phyloP scores from a whole-genome alignment of 345 rosid species.

The Rhodamnia rubescens region DNA sequence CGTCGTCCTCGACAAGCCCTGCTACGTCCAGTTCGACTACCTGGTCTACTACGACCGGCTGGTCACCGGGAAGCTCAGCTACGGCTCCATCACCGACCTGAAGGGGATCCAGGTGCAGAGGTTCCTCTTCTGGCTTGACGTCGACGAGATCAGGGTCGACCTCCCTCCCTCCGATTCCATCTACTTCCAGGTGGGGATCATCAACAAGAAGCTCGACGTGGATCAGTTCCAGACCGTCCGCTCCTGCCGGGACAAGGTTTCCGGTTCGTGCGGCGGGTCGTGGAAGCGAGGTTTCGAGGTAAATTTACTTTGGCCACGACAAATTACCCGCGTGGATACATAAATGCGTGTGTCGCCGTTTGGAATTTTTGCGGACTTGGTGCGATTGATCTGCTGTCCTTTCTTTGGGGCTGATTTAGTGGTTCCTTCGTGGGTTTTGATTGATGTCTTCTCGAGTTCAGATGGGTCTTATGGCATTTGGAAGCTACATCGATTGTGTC shows the following conservation, averaged over 20 bases:
- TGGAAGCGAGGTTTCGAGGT: conserved; percentile 30
- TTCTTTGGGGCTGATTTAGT: not conserved
- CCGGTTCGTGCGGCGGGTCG: conserved; percentile 16
- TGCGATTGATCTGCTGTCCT: not conserved
- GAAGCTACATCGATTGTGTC: not conserved
- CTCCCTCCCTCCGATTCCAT: conserved; percentile 76
- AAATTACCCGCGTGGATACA: not conserved
- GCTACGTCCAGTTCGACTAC: conserved; percentile 71
- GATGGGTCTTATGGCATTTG: not conserved
- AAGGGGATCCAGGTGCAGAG: conserved; percentile 77
- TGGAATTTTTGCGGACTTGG: not conserved
- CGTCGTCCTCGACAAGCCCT: conserved; percentile 38
- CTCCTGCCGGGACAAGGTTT: conserved; percentile 46
- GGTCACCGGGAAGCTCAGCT: conserved; percentile 55
- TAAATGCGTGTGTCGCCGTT: accelerated
- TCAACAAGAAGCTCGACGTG: conserved; percentile 77
- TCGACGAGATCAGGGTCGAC: conserved; percentile 81
- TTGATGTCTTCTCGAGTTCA: not conserved
- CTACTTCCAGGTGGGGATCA: conserved; percentile 79
- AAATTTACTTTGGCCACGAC: not conserved
- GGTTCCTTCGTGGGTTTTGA: not conserved
- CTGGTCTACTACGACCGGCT: conserved; percentile 63
- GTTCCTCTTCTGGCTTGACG: conserved; percentile 72
- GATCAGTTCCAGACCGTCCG: conserved; percentile 77
- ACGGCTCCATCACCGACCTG: conserved; percentile 63